Conservation (phyloP, 2,329 filamentous ascomycete species). For the Aureobasidium sp. region DNA sequence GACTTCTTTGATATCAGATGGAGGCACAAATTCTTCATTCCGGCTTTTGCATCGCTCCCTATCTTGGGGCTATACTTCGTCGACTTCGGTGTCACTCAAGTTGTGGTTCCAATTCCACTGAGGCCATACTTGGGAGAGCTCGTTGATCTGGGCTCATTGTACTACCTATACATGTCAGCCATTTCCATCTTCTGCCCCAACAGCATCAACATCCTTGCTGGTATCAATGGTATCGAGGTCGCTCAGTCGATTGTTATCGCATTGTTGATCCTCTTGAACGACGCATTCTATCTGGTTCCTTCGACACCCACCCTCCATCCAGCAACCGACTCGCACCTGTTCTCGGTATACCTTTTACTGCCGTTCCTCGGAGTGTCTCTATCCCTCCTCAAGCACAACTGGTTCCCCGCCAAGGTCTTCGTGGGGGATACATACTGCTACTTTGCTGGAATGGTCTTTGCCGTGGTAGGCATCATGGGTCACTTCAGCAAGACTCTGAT, state of each 20-base stretch:
- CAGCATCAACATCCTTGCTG: constrained; percentile 98
- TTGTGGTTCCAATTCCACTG: constrained; percentile 81
- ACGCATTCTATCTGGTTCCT: constrained; percentile 69
- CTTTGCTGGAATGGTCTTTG: constrained; percentile 98
- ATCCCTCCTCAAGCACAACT: constrained; percentile 83
- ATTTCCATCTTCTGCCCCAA: constrained; percentile 97
- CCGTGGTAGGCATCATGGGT: constrained; percentile 89
- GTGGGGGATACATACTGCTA: constrained; percentile 99
- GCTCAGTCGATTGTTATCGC: constrained; percentile 89
- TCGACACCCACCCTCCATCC: constrained; percentile 68
- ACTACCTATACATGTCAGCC: constrained; percentile 95
- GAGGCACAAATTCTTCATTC: constrained; percentile 98
- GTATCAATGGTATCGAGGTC: constrained; percentile 98
- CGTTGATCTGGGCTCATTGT: constrained; percentile 64
- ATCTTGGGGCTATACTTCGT: constrained; percentile 97
- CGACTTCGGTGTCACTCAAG: constrained; percentile 93
- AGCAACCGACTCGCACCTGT: constrained; percentile 89
- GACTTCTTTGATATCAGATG: constrained; percentile 97
- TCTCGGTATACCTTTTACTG: constrained; percentile 88
- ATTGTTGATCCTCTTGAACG: constrained; percentile 73
- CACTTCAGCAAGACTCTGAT: constrained; percentile 97
- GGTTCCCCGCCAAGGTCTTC: constrained; percentile 91
- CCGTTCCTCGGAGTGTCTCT: constrained; percentile 89
- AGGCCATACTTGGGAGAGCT: constrained; percentile 77
- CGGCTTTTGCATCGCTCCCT: constrained; percentile 84